Evolutionary conservation across 1,284 basidiomycete genomes (phyloP).

Genomic region (Cryptococcus sp.): DNA sequence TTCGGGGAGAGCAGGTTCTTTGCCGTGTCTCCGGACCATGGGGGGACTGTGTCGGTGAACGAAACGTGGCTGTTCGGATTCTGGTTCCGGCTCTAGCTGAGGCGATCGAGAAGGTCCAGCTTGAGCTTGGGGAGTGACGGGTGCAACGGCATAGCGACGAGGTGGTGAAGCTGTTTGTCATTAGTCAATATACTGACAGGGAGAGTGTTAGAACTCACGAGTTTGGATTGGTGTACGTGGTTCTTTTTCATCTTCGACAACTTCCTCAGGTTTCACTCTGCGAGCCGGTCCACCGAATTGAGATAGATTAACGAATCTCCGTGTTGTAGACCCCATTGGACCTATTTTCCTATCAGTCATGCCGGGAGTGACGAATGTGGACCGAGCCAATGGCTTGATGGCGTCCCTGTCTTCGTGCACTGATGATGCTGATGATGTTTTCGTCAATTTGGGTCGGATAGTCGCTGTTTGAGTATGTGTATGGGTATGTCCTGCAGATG

Average conservation of each 20-base stretch:
- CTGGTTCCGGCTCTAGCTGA: neutral
- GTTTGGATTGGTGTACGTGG: constrained; percentile 9
- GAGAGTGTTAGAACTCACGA: constrained; percentile 16
- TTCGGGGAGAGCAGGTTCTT: neutral
- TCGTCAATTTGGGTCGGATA: constrained; percentile 17
- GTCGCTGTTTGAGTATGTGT: constrained; percentile 7
- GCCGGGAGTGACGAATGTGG: constrained; percentile 26
- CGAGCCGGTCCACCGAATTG: constrained; percentile 43
- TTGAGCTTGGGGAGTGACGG: neutral
- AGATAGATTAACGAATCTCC: constrained; percentile 31
- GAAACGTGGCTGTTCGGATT: neutral
- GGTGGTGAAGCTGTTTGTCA: neutral
- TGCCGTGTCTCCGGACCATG: neutral
- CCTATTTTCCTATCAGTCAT: constrained; percentile 25
- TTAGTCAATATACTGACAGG: neutral
- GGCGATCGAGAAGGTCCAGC: neutral
- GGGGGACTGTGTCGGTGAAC: neutral
- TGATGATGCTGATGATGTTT: constrained; percentile 22
- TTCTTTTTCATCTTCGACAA: constrained; percentile 13
- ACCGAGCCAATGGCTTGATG: too few relatives aligned
- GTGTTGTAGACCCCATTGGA: constrained; percentile 23
- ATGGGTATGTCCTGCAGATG: constrained; percentile 2
- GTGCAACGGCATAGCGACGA: neutral
- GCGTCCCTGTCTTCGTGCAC: constrained; percentile 1
- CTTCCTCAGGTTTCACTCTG: constrained; percentile 20